Evolutionary conservation across 208 protist genomes (phyloP), one percentile per base, ranked within the genome.

Genomic region (Tritrichomonas foetus): DNA sequence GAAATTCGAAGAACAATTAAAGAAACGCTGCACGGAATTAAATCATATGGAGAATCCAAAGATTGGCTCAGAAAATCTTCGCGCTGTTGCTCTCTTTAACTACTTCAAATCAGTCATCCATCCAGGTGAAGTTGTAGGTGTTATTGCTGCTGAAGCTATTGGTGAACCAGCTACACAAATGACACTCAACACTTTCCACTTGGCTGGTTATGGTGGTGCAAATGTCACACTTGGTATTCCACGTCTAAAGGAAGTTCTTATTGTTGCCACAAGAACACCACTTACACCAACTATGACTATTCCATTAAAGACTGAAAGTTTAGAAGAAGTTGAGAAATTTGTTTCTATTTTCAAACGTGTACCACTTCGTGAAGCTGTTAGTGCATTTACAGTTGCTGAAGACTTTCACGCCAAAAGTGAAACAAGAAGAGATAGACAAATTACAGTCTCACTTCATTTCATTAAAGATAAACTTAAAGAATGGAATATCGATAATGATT

Each of bases 121-220:
- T 33, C 96, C 96, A n/a, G 95, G 96, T 44, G 95, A 96, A 82
- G 57, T 93, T 53, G 96, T 97, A 0, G 96, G 96, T 44, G 82
- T 97, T 61, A 49, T 97, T 22, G 95, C 96, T 44, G 96, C 94
- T 39, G 94, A 97, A 93, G 95, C 96, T 50, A 95, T 96, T 57
- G 95, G 95, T 30, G 95, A 96, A 57, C 96, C 95, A 57, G 47
- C 94, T 33, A 99, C 99, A 93, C 99, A 99, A 96, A 99, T 99
- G 99, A 99, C 99, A 50, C 97, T 99, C 16, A 99, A 99, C 97
- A 99, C 99, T 66, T 99, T 99, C 97, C 99, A 99, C 96, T 98
- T 99, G 89, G 99, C 99, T 41, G 99, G 99, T 94, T 97, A 97
- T 49, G 99, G 98, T 93, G 98, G 98, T n/a, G 98, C 97, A 39